phyloP scores from a whole-genome alignment of 139 green algal species.

The Chlamydomonas sp. region DNA sequence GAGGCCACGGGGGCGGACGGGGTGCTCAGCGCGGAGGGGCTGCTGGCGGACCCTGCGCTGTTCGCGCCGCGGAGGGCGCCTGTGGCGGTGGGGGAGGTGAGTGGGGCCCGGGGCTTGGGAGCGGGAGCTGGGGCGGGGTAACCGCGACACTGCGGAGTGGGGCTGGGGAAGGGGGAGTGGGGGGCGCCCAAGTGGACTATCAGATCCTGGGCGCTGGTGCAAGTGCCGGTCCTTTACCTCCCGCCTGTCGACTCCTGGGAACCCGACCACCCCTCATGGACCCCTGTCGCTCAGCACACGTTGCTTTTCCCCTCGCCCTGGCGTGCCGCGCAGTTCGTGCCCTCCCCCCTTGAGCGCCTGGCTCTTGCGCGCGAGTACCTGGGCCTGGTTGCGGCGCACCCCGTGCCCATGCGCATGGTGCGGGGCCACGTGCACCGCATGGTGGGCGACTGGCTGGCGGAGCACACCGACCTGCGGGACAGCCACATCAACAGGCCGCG shows the following conservation, averaged over 20 bases:
- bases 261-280: background rate
- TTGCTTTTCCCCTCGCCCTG: background rate
- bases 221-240: no score
- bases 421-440: constrained; percentile 71
- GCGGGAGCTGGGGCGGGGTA: no score
- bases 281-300: background rate
- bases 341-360: constrained; percentile 51
- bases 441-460: constrained; percentile 81
- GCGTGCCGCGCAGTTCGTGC: constrained; percentile 3
- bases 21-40: constrained; percentile 86
- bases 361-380: constrained; percentile 89
- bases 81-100: constrained; percentile 25
- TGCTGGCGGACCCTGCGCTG: constrained; percentile 89
- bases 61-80: constrained; percentile 61
- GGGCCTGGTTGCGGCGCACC: constrained; percentile 73
- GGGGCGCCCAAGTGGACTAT: background rate
- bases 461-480: constrained; percentile 90
- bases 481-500: constrained; percentile 59
- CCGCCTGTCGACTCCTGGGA: no score
- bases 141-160: background rate
- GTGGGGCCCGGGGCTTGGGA: background rate
- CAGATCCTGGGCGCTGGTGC: no score
- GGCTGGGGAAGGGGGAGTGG: background rate
- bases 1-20: constrained; percentile 84
- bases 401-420: constrained; percentile 88